Base-by-base conservation (phyloP, 345 rosid species). In the Eucalyptus cloeziana region DNA sequence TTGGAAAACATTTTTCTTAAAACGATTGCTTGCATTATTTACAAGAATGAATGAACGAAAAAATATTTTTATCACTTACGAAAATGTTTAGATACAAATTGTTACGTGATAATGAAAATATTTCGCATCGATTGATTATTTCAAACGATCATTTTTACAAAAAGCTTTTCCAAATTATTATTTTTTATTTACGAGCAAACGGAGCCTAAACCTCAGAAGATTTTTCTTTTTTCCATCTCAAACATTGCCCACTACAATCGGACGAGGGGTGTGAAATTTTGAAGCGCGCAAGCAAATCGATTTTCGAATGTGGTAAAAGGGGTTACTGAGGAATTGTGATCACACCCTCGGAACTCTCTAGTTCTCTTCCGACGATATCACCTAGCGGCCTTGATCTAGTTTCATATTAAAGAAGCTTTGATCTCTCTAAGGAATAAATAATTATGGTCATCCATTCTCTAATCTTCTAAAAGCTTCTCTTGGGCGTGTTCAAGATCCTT, bases 11-110 rank as follows among this genome's bases (percentile, higher is more conserved):
- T 56, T 56, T 54, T 56, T 56, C 6, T 56, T 56, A 9, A 56
- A 56, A 56, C 1, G 0, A 56, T 56, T 0, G 6, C 13, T 56
- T 10, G 0, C 30, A 56, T 56, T 6, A 24, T 24, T 56, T 22
- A 56, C 30, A 24, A 56, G 24, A 56, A 24, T 0, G 0, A 52
- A 52, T 52, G 25, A 52, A 1, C 0, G 10, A 52, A 52, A 52
- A 19, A 52, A 52, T 7, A 52, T 52, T 52, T 3, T 7, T 8
- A 52, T 52, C 10, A 52, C 1, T 52, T 21, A 52, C 0, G 1
- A 52, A 52, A 52, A 3, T 52, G 10, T 52, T 52, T 8, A 52
- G 10, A 52, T 19, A 19, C 2, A 52, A 52, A 52, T 52, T 52
- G 5, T 19, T 19, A 52, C 19, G 58, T 19, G 25, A 2, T 7